Base-by-base conservation (phyloP, 1,139 yeast genomes). In the Blastobotrys malaysiensis region DNA sequence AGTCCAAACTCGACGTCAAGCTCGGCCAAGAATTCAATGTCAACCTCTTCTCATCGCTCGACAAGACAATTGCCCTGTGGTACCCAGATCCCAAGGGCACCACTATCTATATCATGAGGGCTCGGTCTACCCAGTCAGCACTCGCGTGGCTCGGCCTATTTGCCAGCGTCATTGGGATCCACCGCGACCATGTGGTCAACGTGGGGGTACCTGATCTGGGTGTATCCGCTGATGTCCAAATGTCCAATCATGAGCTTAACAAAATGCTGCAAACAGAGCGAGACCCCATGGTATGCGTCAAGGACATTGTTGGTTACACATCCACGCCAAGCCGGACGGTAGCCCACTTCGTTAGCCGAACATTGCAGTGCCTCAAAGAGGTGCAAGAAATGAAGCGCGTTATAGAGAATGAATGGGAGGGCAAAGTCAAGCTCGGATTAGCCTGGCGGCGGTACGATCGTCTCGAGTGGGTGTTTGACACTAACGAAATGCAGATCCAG, bases 371-470 rank as follows among this genome's bases (percentile, higher is more conserved):
- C 45, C 56, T 72, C 49, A 43, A 56, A 49, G 31, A 65, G 50
- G 61, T 69, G 49, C 65, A 68, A 1, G 27, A 56, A 1, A 14
- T 59, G 31, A 50, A 51, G 26, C 48, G 50, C 20, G 22, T 43
- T 5, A 45, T 61, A 9, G 58, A 57, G 5, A 45, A 53, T 0
- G 60, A 65, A 36, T 68, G 74, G 72, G 48, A 48, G 18, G 58
- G 54, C 3, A 55, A 55, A 9, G 57, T 54, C 16, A 64, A 68
- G 68, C 75, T 61, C 65, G 88, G 87, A 57, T 78, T 76, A 66
- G 86, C 79, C 63, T 81, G 86, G 76, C 80, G 82, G 57, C 74
- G 80, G 50, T 88, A 84, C 65, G 96, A 88, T 66, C 72, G 90
- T 39, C 63, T 88, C 11, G 95, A 88, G 61, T 89, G 96, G 96